Conservation (phyloP, 345 rosid genomes). For the Murraya paniculata region DNA sequence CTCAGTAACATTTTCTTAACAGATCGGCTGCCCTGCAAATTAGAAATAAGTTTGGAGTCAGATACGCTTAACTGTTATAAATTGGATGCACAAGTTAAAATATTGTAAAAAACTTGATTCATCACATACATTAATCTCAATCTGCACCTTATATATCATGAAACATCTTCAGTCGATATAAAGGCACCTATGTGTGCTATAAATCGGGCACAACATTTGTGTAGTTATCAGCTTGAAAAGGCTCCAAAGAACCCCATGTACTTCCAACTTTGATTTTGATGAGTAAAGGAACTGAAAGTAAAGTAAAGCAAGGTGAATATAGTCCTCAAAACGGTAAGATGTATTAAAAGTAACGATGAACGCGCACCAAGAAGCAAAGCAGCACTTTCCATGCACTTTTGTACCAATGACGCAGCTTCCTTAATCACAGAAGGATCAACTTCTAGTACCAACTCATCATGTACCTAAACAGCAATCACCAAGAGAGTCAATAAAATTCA, state of each 20-base stretch:
- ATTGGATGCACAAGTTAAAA: conserved; percentile 3
- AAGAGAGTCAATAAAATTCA: conserved; percentile 3
- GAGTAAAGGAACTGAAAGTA: conserved; percentile 69
- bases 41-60: conserved; percentile 6
- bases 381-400: conserved; percentile 78
- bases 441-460: conserved; percentile 91
- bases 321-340: conserved; percentile 5
- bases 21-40: conserved; percentile 13
- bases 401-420: conserved; percentile 71
- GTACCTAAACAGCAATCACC: conserved; percentile 48
- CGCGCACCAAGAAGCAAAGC: conserved; percentile 64
- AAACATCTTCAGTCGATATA: conserved; percentile 7
- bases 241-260: conserved; percentile 91
- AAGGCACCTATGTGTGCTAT: conserved; percentile 15
- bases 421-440: conserved; percentile 65
- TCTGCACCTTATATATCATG: conserved; percentile 6
- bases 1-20: background rate
- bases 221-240: conserved; percentile 42
- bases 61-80: background rate
- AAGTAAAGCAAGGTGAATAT: conserved; percentile 7
- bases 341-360: background rate
- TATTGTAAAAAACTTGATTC: background rate
- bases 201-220: conserved; percentile 23
- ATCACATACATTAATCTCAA: conserved; percentile 2
- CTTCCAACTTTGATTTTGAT: conserved; percentile 86